Percentiles rank a stretch among this genome's conserved stretches.
These are phyloP conservation scores for Rhazya stricta DNA, from an alignment of 257 asterid genomes.

Conservation along the genomic window DNA sequence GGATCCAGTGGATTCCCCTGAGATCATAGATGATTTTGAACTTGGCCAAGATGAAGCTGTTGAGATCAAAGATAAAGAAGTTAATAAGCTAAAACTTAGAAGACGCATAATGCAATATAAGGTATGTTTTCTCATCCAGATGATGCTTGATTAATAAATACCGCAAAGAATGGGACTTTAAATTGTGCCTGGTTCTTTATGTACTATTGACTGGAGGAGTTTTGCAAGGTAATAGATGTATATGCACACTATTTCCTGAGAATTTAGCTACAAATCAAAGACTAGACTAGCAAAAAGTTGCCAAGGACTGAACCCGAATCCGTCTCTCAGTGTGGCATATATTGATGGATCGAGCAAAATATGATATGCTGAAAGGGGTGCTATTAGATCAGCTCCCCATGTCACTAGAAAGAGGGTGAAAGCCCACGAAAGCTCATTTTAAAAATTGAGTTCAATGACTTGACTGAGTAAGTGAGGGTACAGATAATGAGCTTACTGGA, in stretches of 20 bases:
- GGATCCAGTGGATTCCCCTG: constrained; percentile 78
- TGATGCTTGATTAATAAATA: background rate
- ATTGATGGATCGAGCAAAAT: too few species aligned
- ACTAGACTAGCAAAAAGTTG: background rate
- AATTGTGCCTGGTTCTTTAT: background rate
- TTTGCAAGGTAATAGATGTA: background rate
- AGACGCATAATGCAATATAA: constrained; percentile 71
- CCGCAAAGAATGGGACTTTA: background rate
- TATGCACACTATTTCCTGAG: background rate
- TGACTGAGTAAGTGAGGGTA: too few species aligned
- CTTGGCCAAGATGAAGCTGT: constrained; percentile 75
- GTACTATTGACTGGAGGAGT: background rate
- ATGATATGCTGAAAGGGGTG: too few species aligned
- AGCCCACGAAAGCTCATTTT: too few species aligned
- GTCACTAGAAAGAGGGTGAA: too few species aligned
- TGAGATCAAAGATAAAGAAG: constrained; percentile 83
- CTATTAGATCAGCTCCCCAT: too few species aligned
- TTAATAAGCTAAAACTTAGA: constrained; percentile 73
- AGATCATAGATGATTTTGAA: constrained; percentile 88
- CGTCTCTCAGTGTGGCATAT: too few species aligned
- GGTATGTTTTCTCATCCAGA: constrained; percentile 32
- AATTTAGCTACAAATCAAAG: background rate
- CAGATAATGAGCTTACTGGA: background rate
- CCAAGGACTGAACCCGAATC: too few species aligned
- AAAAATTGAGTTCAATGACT: too few species aligned